A percentile compares a stretch with the other conserved stretches of the same genome.
Evolutionary conservation across 306 rosid species (phyloP).

Genomic region (Bauhinia variegata): DNA sequence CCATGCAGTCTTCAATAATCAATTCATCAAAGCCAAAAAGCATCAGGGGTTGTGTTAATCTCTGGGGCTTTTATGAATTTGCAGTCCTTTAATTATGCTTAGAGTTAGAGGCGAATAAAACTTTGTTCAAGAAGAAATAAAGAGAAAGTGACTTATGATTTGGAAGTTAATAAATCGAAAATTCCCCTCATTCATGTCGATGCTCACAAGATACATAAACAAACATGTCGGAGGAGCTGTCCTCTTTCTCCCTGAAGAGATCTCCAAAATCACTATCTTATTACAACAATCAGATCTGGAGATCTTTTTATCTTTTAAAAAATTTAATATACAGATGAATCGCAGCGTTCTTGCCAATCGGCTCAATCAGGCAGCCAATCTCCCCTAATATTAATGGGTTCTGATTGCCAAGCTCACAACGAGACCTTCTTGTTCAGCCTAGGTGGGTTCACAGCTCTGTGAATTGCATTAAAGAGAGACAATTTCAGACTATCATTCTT

Average conservation of each 20-base stretch:
- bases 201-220: background rate
- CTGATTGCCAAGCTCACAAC: background rate
- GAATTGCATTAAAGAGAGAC: too few relatives aligned
- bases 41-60: too few relatives aligned
- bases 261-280: conserved; percentile 1
- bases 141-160: background rate
- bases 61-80: too few relatives aligned
- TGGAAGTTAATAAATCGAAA: too few relatives aligned
- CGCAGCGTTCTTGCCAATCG: background rate
- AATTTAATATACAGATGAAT: background rate
- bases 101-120: too few relatives aligned
- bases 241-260: background rate
- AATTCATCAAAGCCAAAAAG: too few relatives aligned
- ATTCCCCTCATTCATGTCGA: background rate
- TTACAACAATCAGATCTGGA: conserved; percentile 1
- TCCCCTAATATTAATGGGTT: background rate
- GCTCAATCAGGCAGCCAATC: background rate
- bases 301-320: background rate
- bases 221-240: background rate
- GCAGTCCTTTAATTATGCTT: too few relatives aligned
- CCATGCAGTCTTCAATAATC: too few relatives aligned
- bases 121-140: too few relatives aligned
- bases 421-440: background rate
- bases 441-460: conserved; percentile 4
- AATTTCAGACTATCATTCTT: background rate